Evolutionary conservation across 2,329 filamentous ascomycete genomes (phyloP).

Genomic region (Chaetomiaceae sp.): DNA sequence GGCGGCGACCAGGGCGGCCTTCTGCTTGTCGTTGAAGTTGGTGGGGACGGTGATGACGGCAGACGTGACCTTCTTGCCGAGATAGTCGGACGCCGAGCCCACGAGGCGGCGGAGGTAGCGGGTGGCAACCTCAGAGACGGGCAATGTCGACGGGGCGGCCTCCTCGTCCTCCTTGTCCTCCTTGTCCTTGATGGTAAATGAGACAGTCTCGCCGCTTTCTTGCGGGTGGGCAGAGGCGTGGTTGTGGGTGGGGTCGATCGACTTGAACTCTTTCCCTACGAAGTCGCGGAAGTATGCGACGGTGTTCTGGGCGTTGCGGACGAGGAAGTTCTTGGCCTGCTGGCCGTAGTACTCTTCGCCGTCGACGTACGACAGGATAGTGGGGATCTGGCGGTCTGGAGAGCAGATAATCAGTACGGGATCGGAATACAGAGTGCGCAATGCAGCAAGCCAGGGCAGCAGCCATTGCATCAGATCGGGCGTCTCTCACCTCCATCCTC

Average conservation of each 20-base stretch:
- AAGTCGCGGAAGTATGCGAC: conserved; percentile 95
- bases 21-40: conserved; percentile 85
- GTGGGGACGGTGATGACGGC: conserved; percentile 92
- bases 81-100: conserved; percentile 80
- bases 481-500: conserved; percentile 78
- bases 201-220: conserved; percentile 64
- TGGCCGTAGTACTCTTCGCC: conserved; percentile 96
- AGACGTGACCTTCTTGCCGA: conserved; percentile 90
- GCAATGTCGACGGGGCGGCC: conserved; percentile 58
- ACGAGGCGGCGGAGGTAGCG: conserved; percentile 80
- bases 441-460: background rate
- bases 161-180: conserved; percentile 65
- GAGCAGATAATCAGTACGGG: background rate
- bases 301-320: conserved; percentile 90
- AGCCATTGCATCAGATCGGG: background rate
- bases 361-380: conserved; percentile 87
- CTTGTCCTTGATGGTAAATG: conserved; percentile 81
- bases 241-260: conserved; percentile 92
- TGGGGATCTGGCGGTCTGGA: conserved; percentile 91
- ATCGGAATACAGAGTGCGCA: too few species aligned
- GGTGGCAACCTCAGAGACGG: conserved; percentile 75
- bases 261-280: conserved; percentile 94
- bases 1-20: conserved; percentile 70
- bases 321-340: conserved; percentile 89
- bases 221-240: conserved; percentile 89